A percentile compares a stretch with the other conserved stretches of the same genome.
Conservation (phyloP, 257 asterid species). For the Solanum neorickii region DNA sequence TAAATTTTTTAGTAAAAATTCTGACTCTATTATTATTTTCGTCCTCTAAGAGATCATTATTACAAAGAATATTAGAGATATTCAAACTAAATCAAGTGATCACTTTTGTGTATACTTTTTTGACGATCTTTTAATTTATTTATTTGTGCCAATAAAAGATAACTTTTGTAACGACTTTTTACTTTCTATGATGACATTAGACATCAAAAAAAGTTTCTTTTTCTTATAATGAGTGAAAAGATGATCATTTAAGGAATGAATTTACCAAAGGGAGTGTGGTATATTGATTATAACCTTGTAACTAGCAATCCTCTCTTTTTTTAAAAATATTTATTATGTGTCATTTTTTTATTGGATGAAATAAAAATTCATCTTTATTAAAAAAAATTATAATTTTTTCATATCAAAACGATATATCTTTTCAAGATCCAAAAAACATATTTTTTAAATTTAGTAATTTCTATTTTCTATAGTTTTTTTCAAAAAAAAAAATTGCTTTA, state of each 20-base stretch:
- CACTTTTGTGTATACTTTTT: neutral
- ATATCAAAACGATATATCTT: too few relatives aligned
- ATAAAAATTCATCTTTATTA: too few relatives aligned
- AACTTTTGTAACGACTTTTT: neutral
- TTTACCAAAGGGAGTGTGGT: neutral
- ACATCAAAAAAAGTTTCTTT: neutral
- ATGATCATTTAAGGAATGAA: neutral
- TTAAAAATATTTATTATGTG: too few relatives aligned
- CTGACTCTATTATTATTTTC: rapidly evolving
- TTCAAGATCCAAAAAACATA: too few relatives aligned
- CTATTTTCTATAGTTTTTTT: too few relatives aligned
- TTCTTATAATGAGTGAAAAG: neutral
- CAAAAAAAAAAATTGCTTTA: too few relatives aligned
- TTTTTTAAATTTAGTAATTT: too few relatives aligned
- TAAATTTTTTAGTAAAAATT: neutral
- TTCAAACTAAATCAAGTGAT: neutral
- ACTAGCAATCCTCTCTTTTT: too few relatives aligned
- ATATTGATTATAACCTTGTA: neutral
- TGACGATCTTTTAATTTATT: neutral
- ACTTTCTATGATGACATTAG: neutral
- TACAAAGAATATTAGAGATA: neutral
- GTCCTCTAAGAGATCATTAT: neutral
- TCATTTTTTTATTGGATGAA: too few relatives aligned
- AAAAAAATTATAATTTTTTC: too few relatives aligned
- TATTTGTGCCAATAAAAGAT: neutral